Conservation (phyloP, 2,329 filamentous ascomycete genomes). For the Cyphellophora europaea region DNA sequence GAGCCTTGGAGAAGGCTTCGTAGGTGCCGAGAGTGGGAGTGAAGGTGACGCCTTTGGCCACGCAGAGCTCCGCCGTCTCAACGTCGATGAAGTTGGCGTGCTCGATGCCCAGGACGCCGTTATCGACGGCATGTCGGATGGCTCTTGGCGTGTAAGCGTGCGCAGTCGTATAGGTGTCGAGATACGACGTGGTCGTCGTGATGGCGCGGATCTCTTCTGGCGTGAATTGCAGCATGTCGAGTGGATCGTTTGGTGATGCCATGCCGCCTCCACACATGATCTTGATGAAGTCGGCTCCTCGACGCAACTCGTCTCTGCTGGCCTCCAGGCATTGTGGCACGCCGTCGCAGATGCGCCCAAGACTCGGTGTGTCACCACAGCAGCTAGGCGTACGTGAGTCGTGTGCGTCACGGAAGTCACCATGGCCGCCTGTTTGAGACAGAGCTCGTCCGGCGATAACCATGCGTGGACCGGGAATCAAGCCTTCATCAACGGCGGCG, state of each 20-base stretch:
- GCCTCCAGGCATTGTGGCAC: slow-evolving; percentile 45
- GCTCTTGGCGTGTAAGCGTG: slow-evolving; percentile 49
- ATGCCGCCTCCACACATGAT: slow-evolving; percentile 53
- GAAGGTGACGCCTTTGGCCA: slow-evolving; percentile 36
- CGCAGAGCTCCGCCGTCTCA: slow-evolving; percentile 41
- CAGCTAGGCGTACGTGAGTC: slow-evolving; percentile 35
- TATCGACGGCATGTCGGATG: slow-evolving; percentile 46
- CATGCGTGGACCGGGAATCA: slow-evolving; percentile 46
- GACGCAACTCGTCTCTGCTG: slow-evolving; percentile 45
- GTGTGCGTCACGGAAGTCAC: slow-evolving; percentile 39
- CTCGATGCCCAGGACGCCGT: slow-evolving; percentile 48
- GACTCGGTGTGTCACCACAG: slow-evolving; percentile 31
- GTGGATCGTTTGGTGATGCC: slow-evolving; percentile 43
- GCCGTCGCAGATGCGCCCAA: slow-evolving; percentile 41
- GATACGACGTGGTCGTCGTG: slow-evolving; percentile 37
- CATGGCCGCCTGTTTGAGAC: slow-evolving; percentile 51
- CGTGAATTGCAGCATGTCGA: slow-evolving; percentile 49
- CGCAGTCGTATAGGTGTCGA: slow-evolving; percentile 46
- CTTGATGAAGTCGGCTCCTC: slow-evolving; percentile 53
- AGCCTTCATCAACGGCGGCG: slow-evolving; percentile 47
- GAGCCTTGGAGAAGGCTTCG: slow-evolving; percentile 10
- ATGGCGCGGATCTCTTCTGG: slow-evolving; percentile 48
- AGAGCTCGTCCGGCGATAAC: slow-evolving; percentile 47
- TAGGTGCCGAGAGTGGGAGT: slow-evolving; percentile 49
- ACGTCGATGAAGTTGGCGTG: slow-evolving; percentile 40